A percentile compares a stretch with the other conserved stretches of the same genome.
Evolutionary conservation across 2,329 filamentous ascomycete species (phyloP).

Genomic region (Teratosphaeria nubilosa): DNA sequence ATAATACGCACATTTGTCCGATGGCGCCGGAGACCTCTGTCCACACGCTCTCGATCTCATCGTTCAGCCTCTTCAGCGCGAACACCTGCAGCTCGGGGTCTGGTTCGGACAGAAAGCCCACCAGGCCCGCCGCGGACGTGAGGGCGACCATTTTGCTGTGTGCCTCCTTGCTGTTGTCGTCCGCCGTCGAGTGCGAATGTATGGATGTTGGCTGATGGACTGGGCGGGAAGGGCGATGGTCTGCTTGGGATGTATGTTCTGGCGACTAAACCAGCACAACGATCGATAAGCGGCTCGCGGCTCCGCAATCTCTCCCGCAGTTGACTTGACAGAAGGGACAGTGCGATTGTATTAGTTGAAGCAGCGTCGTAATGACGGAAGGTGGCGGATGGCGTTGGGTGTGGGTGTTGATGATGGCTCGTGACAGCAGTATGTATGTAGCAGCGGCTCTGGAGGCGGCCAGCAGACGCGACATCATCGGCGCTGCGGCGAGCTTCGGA

Average conservation of each 20-base stretch:
- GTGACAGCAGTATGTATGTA: no score
- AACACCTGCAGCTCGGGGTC: slow-evolving; percentile 91
- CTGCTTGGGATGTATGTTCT: neutral
- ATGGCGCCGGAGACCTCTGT: slow-evolving; percentile 89
- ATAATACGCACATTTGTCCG: slow-evolving; percentile 72
- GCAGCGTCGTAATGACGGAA: neutral
- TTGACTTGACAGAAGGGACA: neutral
- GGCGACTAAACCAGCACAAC: neutral
- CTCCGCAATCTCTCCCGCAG: neutral
- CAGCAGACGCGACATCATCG: slow-evolving; percentile 1
- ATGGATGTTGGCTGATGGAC: neutral
- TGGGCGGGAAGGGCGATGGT: neutral
- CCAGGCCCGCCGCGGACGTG: slow-evolving; percentile 84
- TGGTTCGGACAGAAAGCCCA: slow-evolving; percentile 91
- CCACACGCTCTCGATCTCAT: slow-evolving; percentile 95
- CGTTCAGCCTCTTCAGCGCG: slow-evolving; percentile 87
- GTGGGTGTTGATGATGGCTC: neutral
- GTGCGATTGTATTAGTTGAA: neutral
- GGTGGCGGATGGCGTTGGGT: neutral
- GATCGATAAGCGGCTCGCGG: neutral
- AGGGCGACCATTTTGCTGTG: slow-evolving; percentile 66
- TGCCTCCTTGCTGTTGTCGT: neutral
- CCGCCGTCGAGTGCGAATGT: neutral
- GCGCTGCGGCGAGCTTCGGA: neutral
- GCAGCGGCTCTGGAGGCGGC: neutral